Conservation (phyloP, 371 early-diverging fungal genomes). For the Mucor lusitanicus region DNA sequence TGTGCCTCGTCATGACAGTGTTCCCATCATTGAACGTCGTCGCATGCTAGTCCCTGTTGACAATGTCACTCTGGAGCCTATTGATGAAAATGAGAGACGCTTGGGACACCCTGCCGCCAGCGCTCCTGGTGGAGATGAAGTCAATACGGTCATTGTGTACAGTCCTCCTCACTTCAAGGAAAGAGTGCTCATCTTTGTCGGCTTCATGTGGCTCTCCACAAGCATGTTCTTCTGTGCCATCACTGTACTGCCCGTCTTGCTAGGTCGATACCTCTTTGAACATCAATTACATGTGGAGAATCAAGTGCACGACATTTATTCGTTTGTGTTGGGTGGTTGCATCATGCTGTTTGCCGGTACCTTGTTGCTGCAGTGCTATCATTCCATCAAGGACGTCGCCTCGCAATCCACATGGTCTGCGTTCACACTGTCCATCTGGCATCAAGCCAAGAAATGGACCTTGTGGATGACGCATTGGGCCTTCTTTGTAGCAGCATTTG, state of each 20-base stretch:
- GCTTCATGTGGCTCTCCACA: slow-evolving; percentile 55
- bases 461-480: slow-evolving; percentile 15
- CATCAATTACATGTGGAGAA: slow-evolving; percentile 12
- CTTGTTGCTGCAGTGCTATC: neutral
- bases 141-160: slow-evolving; percentile 61
- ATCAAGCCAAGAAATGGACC: neutral
- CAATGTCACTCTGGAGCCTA: neutral
- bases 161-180: slow-evolving; percentile 64
- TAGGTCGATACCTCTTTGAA: slow-evolving; percentile 48
- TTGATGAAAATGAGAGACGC: slow-evolving; percentile 44
- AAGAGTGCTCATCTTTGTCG: slow-evolving; percentile 53
- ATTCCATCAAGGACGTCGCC: slow-evolving; percentile 3
- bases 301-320: slow-evolving; percentile 61
- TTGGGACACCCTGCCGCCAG: slow-evolving; percentile 58
- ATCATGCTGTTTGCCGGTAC: slow-evolving; percentile 15
- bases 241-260: slow-evolving; percentile 42
- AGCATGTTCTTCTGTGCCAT: slow-evolving; percentile 38
- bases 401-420: neutral
- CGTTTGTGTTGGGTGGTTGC: slow-evolving; percentile 31
- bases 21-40: slow-evolving; percentile 11
- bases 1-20: slow-evolving; percentile 58
- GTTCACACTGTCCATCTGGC: neutral
- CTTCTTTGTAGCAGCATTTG: slow-evolving; percentile 43
- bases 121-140: slow-evolving; percentile 40
- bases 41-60: slow-evolving; percentile 26